These are phyloP conservation scores for Trichoderma asperellum DNA, from an alignment of 2,329 filamentous ascomycete genomes.

Conservation along the genomic window DNA sequence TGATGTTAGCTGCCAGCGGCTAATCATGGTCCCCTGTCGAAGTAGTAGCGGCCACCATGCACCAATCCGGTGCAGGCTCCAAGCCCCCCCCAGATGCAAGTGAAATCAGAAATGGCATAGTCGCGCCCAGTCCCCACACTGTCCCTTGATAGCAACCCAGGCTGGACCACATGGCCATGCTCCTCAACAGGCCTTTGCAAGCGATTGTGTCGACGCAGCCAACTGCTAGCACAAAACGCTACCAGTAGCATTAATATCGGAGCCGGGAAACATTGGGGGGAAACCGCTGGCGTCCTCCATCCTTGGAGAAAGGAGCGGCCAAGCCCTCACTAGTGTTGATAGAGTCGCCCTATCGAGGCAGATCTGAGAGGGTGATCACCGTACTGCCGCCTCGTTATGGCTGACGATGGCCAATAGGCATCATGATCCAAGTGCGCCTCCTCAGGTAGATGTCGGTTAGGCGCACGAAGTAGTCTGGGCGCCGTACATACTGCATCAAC, in stretches of 20 bases:
- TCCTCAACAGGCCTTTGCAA: slow-evolving; percentile 4
- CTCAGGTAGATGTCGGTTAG: slow-evolving; percentile 18
- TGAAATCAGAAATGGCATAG: slow-evolving; percentile 26
- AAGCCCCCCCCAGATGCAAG: slow-evolving; percentile 26
- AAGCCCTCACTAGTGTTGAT: slow-evolving; percentile 3
- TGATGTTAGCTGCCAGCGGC: slow-evolving; percentile 22
- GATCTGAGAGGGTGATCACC: slow-evolving; percentile 25
- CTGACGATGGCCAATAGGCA: slow-evolving; percentile 16
- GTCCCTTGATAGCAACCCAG: slow-evolving; percentile 15
- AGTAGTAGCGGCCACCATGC: slow-evolving; percentile 13
- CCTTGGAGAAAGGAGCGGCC: not conserved
- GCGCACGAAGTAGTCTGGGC: not conserved
- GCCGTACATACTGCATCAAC: slow-evolving; percentile 25
- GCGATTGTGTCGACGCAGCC: not conserved
- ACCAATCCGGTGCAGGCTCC: slow-evolving; percentile 23
- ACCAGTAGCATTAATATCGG: slow-evolving; percentile 22
- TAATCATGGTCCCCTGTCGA: slow-evolving; percentile 12
- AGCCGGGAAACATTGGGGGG: slow-evolving; percentile 1
- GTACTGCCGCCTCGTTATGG: slow-evolving; percentile 18
- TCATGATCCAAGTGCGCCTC: slow-evolving; percentile 1
- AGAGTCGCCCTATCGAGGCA: slow-evolving; percentile 22
- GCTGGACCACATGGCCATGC: slow-evolving; percentile 26
- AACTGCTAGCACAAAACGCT: not conserved
- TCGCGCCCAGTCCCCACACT: slow-evolving; percentile 5
- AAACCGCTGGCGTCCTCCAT: slow-evolving; percentile 9